Conservation (phyloP, 331 rosid genomes). For the Acacia pycnantha region DNA sequence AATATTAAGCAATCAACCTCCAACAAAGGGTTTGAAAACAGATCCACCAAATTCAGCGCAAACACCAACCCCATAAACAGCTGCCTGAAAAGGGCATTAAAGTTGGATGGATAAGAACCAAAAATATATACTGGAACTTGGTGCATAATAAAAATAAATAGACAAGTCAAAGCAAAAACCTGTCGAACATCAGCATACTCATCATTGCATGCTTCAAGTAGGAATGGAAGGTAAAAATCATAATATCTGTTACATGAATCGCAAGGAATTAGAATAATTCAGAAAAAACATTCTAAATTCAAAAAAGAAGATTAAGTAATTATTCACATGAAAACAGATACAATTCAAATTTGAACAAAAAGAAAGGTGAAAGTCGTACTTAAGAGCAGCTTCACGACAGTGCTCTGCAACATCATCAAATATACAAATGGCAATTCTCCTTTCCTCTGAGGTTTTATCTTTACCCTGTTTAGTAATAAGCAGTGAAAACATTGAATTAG, state of each 20-base stretch:
- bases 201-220: conserved; percentile 79
- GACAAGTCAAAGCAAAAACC: conserved; percentile 33
- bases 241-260: conserved; percentile 46
- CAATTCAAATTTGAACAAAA: conserved; percentile 1
- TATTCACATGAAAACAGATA: neutral
- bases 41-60: conserved; percentile 82
- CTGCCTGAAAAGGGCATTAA: conserved; percentile 50
- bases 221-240: conserved; percentile 58
- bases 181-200: conserved; percentile 72
- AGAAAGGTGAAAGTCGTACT: conserved; percentile 34
- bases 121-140: neutral
- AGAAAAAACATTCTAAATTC: conserved; percentile 1
- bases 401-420: conserved; percentile 77
- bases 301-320: neutral
- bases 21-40: conserved; percentile 65
- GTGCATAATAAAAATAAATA: conserved; percentile 4
- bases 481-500: neutral
- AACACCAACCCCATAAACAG: conserved; percentile 70
- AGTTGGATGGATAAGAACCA: conserved; percentile 3
- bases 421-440: conserved; percentile 68
- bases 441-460: conserved; percentile 72
- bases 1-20: conserved; percentile 45
- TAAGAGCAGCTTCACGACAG: conserved; percentile 59
- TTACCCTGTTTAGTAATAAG: conserved; percentile 55
- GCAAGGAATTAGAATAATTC: conserved; percentile 11